phyloP scores from a whole-genome alignment of 2,329 filamentous ascomycete genomes.

The Sclerotinia sclerotiorum region DNA sequence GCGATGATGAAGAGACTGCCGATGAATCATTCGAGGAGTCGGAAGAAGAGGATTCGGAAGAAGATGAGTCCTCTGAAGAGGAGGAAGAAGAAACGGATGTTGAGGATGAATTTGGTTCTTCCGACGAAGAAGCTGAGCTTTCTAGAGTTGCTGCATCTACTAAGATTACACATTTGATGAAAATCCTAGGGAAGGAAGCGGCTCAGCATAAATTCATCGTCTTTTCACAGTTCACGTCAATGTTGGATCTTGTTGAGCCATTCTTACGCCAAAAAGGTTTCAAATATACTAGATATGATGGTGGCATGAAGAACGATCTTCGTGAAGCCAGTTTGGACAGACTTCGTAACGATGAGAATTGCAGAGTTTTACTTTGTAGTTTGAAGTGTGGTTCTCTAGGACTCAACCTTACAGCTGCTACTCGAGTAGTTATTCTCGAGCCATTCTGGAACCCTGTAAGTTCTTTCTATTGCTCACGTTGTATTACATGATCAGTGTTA shows the following conservation, averaged over 20 bases:
- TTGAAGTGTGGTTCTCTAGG: conserved; percentile 91
- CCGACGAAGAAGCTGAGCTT: conserved; percentile 46
- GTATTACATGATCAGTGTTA: not conserved
- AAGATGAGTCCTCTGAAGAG: conserved; percentile 26
- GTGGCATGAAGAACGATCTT: conserved; percentile 88
- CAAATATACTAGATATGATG: conserved; percentile 86
- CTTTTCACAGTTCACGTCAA: conserved; percentile 97
- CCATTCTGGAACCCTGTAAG: conserved; percentile 89
- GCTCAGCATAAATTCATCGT: conserved; percentile 93
- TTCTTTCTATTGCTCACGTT: not conserved
- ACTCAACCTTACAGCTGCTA: conserved; percentile 91
- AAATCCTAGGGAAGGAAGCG: conserved; percentile 76
- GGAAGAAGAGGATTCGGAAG: conserved; percentile 33
- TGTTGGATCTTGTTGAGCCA: conserved; percentile 94
- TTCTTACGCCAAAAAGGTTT: conserved; percentile 76
- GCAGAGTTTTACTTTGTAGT: conserved; percentile 85
- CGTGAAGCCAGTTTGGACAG: conserved; percentile 82
- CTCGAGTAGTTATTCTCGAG: conserved; percentile 89
- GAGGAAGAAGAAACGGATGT: conserved; percentile 42
- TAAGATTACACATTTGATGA: conserved; percentile 84
- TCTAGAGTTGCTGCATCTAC: conserved; percentile 69
- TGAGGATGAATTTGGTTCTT: conserved; percentile 39
- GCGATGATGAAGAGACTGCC: conserved; percentile 41
- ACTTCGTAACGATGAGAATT: conserved; percentile 71
- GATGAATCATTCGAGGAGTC: conserved; percentile 41